Conservation (phyloP, 257 asterid species). For the Solanum peruvianum region DNA sequence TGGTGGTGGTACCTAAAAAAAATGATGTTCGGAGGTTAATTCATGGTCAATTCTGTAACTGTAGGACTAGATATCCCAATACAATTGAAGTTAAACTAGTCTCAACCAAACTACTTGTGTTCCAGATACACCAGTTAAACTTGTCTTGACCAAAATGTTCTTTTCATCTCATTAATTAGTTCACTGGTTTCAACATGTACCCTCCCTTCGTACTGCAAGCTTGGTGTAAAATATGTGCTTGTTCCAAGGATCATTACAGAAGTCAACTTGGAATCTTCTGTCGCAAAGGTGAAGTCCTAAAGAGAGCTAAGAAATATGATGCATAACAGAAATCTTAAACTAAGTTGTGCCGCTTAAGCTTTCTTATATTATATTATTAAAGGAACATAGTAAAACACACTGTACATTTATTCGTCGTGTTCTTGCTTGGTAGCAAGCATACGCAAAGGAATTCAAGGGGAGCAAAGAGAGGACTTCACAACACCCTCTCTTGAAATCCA, state of each 20-base stretch:
- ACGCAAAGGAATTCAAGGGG: not conserved
- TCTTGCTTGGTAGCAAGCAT: not conserved
- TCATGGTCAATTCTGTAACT: not conserved
- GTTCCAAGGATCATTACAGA: not conserved
- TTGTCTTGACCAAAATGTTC: not conserved
- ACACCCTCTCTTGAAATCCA: not conserved
- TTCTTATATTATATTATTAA: not conserved
- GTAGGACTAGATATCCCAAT: not conserved
- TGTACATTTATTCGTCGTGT: not conserved
- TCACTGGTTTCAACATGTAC: not conserved
- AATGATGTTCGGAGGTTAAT: not conserved
- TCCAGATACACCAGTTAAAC: not conserved
- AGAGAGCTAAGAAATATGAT: not conserved
- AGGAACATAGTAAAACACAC: not conserved
- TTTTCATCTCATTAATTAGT: not conserved
- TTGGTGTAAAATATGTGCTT: not conserved
- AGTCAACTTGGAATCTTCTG: not conserved
- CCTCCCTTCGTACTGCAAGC: no score
- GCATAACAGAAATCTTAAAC: not conserved
- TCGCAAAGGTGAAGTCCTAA: not conserved
- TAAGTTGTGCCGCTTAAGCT: not conserved
- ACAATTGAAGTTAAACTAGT: not conserved
- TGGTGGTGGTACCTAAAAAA: slow-evolving; percentile 14
- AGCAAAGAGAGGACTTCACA: not conserved
- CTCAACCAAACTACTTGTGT: not conserved